Evolutionary conservation across 352 stramenopile species (phyloP).

Genomic region (Phytophthora brassicae): DNA sequence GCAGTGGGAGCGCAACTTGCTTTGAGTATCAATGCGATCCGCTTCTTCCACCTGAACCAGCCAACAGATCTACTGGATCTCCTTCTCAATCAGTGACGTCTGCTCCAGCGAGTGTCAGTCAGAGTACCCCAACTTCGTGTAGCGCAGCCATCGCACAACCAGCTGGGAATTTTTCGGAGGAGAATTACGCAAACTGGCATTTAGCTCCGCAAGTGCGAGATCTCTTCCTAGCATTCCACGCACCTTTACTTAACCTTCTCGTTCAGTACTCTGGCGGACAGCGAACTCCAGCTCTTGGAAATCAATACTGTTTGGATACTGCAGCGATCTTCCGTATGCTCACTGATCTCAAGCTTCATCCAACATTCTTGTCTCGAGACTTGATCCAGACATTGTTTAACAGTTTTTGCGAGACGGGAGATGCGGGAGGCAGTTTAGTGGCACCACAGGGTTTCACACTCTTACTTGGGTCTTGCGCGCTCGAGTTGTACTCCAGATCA

Average conservation of each 20-base stretch:
- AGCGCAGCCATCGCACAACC: neutral
- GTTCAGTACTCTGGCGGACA: conserved; percentile 58
- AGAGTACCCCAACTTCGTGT: neutral
- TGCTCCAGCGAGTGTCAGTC: conserved; percentile 1
- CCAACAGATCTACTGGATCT: conserved; percentile 2
- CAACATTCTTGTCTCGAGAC: conserved; percentile 51
- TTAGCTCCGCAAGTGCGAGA: conserved; percentile 57
- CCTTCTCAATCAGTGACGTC: conserved; percentile 12
- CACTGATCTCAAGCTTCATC: conserved; percentile 64
- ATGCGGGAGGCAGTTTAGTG: conserved; percentile 33
- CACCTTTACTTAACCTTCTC: conserved; percentile 52
- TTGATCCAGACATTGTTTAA: conserved; percentile 53
- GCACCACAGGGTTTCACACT: conserved; percentile 49
- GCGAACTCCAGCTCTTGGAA: conserved; percentile 33
- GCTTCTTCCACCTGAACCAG: conserved; percentile 44
- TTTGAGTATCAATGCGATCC: conserved; percentile 70
- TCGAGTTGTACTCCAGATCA: conserved; percentile 52
- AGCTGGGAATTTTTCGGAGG: conserved; percentile 12
- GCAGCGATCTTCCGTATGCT: conserved; percentile 51
- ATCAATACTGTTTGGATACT: conserved; percentile 50
- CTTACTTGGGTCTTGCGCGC: conserved; percentile 60
- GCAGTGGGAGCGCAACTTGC: conserved; percentile 34
- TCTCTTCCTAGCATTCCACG: conserved; percentile 59
- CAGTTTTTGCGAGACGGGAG: conserved; percentile 29
- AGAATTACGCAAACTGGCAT: conserved; percentile 55